Evolutionary conservation across 495 filamentous ascomycete species (phyloP).

Genomic region (Stereocaulon alpinum): DNA sequence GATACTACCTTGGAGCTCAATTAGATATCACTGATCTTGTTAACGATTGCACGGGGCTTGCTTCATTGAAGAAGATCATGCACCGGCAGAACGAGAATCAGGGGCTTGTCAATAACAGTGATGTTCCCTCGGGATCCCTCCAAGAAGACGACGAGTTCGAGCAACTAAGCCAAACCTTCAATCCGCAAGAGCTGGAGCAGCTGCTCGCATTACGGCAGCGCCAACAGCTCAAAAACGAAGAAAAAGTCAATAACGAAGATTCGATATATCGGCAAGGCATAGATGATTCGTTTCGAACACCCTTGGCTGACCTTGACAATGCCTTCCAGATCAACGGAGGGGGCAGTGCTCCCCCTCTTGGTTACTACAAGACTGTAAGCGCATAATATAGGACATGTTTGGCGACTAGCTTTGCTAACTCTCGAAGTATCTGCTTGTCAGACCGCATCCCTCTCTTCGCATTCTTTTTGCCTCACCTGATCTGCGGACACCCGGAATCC

Average conservation of each 20-base stretch:
- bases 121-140: conserved; percentile 17
- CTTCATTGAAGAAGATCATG: conserved; percentile 41
- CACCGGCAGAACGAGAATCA: conserved; percentile 11
- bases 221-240: conserved; percentile 16
- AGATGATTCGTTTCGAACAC: conserved; percentile 1
- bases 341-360: conserved; percentile 21
- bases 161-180: conserved; percentile 48
- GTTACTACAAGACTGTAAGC: conserved; percentile 39
- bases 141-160: conserved; percentile 37
- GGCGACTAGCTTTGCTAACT: not conserved
- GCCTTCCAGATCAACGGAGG: conserved; percentile 10
- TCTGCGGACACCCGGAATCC: conserved; percentile 50
- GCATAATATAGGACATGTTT: not conserved
- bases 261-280: not conserved
- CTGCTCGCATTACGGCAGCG: conserved; percentile 27
- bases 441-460: conserved; percentile 52
- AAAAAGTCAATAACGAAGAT: not conserved
- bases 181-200: conserved; percentile 42
- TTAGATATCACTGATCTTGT: conserved; percentile 48
- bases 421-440: conserved; percentile 49
- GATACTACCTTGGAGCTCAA: conserved; percentile 53
- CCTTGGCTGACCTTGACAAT: not conserved
- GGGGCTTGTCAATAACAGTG: not conserved
- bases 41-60: conserved; percentile 43
- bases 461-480: conserved; percentile 57